phyloP scores from a whole-genome alignment of 1,284 basidiomycete genomes.

The Taiwanofungus camphoratus region DNA sequence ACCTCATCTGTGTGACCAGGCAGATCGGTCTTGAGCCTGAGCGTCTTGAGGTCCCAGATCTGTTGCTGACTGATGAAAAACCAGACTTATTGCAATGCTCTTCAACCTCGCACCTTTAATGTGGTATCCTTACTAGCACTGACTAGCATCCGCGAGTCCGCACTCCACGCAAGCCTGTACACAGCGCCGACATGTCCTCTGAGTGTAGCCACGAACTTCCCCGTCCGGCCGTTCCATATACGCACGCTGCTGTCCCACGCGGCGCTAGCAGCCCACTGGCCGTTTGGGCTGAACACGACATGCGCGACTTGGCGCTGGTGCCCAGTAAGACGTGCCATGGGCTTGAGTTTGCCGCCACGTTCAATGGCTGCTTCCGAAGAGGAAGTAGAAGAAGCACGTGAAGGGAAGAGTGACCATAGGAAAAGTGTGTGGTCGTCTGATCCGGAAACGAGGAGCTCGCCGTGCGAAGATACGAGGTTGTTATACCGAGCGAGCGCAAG shows the following conservation, averaged over 20 bases:
- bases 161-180: conserved; percentile 93
- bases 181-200: conserved; percentile 94
- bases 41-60: conserved; percentile 95
- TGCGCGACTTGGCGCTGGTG: conserved; percentile 96
- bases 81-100: neutral
- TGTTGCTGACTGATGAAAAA: conserved; percentile 24
- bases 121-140: conserved; percentile 96
- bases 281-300: conserved; percentile 94
- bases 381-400: conserved; percentile 32
- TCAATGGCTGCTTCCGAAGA: conserved; percentile 28
- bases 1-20: conserved; percentile 98
- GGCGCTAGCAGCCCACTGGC: conserved; percentile 85
- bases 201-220: conserved; percentile 89
- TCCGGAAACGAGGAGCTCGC: conserved; percentile 87
- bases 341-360: conserved; percentile 66
- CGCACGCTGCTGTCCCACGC: conserved; percentile 92
- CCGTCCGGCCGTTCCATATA: conserved; percentile 91
- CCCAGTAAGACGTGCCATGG: conserved; percentile 83
- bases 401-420: conserved; percentile 79
- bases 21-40: conserved; percentile 89
- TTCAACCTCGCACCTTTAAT: conserved; percentile 65
- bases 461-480: conserved; percentile 56
- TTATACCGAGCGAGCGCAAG: conserved; percentile 75
- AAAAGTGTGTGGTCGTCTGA: conserved; percentile 95
- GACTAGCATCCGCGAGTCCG: conserved; percentile 87